Evolutionary conservation across 805 yeast genomes (phyloP).

Genomic region (Komagataella populi): DNA sequence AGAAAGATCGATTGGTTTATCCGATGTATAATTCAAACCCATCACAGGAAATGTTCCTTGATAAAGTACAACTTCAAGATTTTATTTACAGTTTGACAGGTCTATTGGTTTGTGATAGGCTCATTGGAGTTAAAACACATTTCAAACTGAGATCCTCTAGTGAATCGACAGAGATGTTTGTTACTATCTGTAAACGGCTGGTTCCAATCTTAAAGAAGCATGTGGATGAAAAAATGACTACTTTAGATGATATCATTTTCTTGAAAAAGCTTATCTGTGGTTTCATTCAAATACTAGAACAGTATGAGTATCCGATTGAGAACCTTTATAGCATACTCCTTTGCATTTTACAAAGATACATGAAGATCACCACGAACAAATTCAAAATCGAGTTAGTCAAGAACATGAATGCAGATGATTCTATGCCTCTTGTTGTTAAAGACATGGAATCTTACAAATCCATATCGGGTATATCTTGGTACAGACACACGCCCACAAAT

Average conservation of each 20-base stretch:
- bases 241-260: constrained; percentile 30
- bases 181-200: constrained; percentile 44
- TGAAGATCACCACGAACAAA: constrained; percentile 36
- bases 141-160: constrained; percentile 48
- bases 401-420: constrained; percentile 65
- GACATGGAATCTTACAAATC: constrained; percentile 45
- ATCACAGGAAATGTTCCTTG: constrained; percentile 11
- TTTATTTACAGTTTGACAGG: constrained; percentile 57
- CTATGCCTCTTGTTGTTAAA: constrained; percentile 72
- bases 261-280: constrained; percentile 56
- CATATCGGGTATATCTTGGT: constrained; percentile 34
- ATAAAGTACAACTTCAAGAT: constrained; percentile 30
- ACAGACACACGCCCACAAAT: neutral
- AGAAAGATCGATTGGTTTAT: constrained; percentile 58
- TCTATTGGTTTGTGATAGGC: constrained; percentile 64
- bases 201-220: constrained; percentile 42
- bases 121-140: constrained; percentile 48
- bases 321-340: constrained; percentile 52
- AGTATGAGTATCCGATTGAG: constrained; percentile 44
- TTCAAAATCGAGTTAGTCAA: constrained; percentile 50
- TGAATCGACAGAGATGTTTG: constrained; percentile 66
- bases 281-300: constrained; percentile 65
- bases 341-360: constrained; percentile 42
- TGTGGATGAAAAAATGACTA: constrained; percentile 25
- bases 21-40: constrained; percentile 20